A percentile compares a stretch with the other conserved stretches of the same genome.
Evolutionary conservation across 768 basidiomycete genomes (phyloP).

Genomic region (Leccinum rimulosum): DNA sequence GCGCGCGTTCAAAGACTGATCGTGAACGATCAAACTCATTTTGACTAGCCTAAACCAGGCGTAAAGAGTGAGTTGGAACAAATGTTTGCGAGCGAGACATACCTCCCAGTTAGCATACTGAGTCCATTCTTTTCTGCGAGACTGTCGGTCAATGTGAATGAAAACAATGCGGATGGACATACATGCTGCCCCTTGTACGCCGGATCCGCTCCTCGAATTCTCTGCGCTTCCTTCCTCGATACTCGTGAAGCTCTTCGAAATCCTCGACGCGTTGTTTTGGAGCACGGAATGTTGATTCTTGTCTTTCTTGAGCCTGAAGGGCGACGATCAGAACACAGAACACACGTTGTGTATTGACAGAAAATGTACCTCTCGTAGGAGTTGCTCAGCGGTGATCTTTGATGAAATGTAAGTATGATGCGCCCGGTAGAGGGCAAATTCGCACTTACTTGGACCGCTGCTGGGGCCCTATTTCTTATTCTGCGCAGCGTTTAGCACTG

Average conservation of each 20-base stretch:
- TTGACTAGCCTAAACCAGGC: constrained; percentile 70
- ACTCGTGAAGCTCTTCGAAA: constrained; percentile 88
- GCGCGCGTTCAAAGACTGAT: constrained; percentile 93
- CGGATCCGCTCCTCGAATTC: constrained; percentile 91
- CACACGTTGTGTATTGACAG: neutral
- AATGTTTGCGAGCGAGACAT: constrained; percentile 16
- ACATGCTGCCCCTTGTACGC: constrained; percentile 80
- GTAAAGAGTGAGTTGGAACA: constrained; percentile 1
- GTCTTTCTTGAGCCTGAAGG: constrained; percentile 88
- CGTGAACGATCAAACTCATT: constrained; percentile 94
- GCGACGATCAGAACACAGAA: constrained; percentile 1
- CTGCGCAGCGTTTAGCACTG: constrained; percentile 35
- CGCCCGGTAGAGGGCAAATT: neutral
- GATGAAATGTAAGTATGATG: constrained; percentile 15
- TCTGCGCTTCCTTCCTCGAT: constrained; percentile 86
- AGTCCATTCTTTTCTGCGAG: constrained; percentile 75
- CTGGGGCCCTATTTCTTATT: constrained; percentile 95
- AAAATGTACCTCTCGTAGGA: constrained; percentile 78
- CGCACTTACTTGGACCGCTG: constrained; percentile 76
- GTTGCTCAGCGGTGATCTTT: constrained; percentile 97
- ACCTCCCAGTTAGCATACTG: constrained; percentile 88
- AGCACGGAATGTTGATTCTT: constrained; percentile 87
- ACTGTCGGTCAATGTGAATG: constrained; percentile 1
- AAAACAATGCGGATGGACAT: constrained; percentile 24
- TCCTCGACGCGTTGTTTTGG: constrained; percentile 97